phyloP scores from a whole-genome alignment of 352 stramenopile species.

The Phytophthora pinifolia region DNA sequence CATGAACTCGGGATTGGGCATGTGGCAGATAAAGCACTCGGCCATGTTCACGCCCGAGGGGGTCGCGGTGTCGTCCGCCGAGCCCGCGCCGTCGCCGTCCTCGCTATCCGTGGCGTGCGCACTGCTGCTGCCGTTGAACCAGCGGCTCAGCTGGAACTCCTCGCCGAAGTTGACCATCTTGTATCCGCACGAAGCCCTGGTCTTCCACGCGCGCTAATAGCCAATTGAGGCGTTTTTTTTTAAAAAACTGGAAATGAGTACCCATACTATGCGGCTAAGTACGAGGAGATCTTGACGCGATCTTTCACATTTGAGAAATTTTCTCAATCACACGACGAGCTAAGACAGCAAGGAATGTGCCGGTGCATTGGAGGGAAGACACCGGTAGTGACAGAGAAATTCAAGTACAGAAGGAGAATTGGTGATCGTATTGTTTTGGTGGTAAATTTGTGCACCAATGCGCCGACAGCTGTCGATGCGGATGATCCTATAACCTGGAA shows the following conservation, averaged over 20 bases:
- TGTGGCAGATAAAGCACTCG: conserved; percentile 59
- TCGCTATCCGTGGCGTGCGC: conserved; percentile 44
- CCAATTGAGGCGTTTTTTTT: conserved; percentile 22
- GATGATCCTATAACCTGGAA: conserved; percentile 17
- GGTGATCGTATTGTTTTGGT: conserved; percentile 10
- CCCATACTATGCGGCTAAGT: conserved; percentile 25
- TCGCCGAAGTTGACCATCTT: conserved; percentile 48
- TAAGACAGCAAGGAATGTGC: background rate
- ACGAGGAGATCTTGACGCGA: conserved; percentile 31
- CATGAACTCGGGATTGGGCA: conserved; percentile 65
- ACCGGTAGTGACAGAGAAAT: too few relatives aligned
- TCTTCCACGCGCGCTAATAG: conserved; percentile 21
- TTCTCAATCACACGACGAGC: background rate
- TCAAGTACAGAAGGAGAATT: too few relatives aligned
- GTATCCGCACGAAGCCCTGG: background rate
- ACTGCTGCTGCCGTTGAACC: conserved; percentile 62
- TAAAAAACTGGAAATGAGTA: background rate
- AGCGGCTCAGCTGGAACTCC: conserved; percentile 79
- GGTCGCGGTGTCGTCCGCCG: conserved; percentile 20
- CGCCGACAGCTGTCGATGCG: conserved; percentile 6
- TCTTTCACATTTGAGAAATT: too few relatives aligned
- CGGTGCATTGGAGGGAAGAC: too few relatives aligned
- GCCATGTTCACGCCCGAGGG: conserved; percentile 24
- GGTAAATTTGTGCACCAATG: conserved; percentile 22
- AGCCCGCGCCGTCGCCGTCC: conserved; percentile 34